phyloP scores from a whole-genome alignment of 306 rosid species.

The Glycine latifolia region DNA sequence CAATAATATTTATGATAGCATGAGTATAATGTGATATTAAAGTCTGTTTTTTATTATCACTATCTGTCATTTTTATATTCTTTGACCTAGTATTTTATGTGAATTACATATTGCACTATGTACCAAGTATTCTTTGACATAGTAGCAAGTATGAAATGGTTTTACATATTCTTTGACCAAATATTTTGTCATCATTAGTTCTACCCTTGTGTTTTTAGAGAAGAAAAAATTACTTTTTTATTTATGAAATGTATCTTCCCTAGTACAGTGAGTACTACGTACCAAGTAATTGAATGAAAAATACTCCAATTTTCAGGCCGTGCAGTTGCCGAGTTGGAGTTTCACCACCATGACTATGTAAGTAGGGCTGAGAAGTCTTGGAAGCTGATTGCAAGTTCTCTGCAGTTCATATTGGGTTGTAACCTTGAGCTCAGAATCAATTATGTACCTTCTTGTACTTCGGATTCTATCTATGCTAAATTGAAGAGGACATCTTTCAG shows the following conservation, averaged over 20 bases:
- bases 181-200: conserved; percentile 3
- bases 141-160: too few relatives aligned
- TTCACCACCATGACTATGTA: conserved; percentile 60
- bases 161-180: conserved; percentile 3
- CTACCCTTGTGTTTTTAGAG: neutral
- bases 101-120: neutral
- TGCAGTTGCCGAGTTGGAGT: conserved; percentile 80
- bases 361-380: conserved; percentile 80
- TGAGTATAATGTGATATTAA: neutral
- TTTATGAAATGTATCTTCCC: neutral
- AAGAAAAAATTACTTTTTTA: neutral
- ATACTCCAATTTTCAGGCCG: conserved; percentile 60
- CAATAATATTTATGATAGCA: conserved; percentile 3
- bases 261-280: neutral
- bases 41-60: neutral
- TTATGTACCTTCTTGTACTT: conserved; percentile 50
- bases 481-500: conserved; percentile 65
- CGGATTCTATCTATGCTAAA: conserved; percentile 57
- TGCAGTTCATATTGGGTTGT: conserved; percentile 70
- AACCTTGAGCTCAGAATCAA: conserved; percentile 84
- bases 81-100: neutral
- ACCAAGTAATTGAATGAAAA: conserved; percentile 13
- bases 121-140: too few relatives aligned
- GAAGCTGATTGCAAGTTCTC: conserved; percentile 78
- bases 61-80: neutral